Evolutionary conservation across 805 yeast genomes (phyloP).

Genomic region (Pichia paraexigua): DNA sequence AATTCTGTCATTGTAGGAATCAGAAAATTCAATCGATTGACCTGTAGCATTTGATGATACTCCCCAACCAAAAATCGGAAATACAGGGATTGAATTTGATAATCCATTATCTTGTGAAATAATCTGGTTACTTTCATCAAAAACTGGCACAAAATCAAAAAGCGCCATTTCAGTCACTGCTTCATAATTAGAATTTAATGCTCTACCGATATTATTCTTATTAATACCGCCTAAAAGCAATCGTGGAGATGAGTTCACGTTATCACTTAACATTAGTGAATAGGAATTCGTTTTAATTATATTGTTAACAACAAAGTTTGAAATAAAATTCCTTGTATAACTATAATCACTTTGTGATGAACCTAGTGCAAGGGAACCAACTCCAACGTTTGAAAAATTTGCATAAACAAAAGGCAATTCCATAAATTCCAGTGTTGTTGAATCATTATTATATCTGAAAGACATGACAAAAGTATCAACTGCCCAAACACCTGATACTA

Average conservation of each 20-base stretch:
- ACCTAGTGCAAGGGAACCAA: conserved; percentile 44
- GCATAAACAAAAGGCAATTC: conserved; percentile 31
- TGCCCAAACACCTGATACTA: conserved; percentile 20
- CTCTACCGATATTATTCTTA: conserved; percentile 28
- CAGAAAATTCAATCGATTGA: conserved; percentile 20
- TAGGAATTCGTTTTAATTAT: conserved; percentile 34
- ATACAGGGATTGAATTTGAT: conserved; percentile 28
- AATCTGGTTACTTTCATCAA: conserved; percentile 12
- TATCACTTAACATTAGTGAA: conserved; percentile 34
- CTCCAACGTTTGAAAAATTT: conserved; percentile 28
- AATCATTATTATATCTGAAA: neutral
- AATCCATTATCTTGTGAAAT: conserved; percentile 12
- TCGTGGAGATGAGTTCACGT: conserved; percentile 23
- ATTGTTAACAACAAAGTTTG: conserved; percentile 24
- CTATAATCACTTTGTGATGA: conserved; percentile 13
- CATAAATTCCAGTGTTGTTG: conserved; percentile 14
- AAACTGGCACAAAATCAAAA: conserved; percentile 43
- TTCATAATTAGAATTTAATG: conserved; percentile 29
- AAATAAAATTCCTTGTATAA: conserved; percentile 26
- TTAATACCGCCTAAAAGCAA: conserved; percentile 56
- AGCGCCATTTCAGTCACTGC: conserved; percentile 20
- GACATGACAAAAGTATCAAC: conserved; percentile 19
- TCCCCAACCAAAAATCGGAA: conserved; percentile 39
- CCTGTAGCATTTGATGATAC: conserved; percentile 29
- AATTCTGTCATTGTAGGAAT: conserved; percentile 35